Evolutionary conservation across 495 filamentous ascomycete species (phyloP), one percentile per base, ranked within the genome.

Genomic region (Daldinia decipiens): DNA sequence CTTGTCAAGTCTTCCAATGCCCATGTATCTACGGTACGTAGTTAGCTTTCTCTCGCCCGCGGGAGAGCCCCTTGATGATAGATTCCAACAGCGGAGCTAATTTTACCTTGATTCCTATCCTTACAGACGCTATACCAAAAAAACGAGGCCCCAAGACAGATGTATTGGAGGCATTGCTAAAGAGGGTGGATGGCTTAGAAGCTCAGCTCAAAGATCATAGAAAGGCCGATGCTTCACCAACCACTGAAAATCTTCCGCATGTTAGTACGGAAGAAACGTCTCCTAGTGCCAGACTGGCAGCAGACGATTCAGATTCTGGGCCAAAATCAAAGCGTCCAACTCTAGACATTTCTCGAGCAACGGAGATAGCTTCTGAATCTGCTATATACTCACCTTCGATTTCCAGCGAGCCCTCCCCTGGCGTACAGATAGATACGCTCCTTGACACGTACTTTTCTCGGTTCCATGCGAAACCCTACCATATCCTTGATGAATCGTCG

Each of bases 141-240:
- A 96, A 96, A 75, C 82, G 93, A 65, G 93, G 93, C 3, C 93
- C 93, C 1, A 96, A 96, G 77, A 95, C 92, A 19, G 93, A 96
- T 74, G 92, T 95, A 3, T 82, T 96, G 24, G 93, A 96, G 76
- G 92, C 92, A 5, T 80, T 96, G 21, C 72, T 94, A 62, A 96
- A 93, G 76, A 84, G 93, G 27, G 92, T 96, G 9, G 92, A 95
- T 76, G 92, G 92, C 0, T 82, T 96, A 54, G 92, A 96, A 73
- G 92, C 90, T 69, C 87, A 88, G 54, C 81, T 96, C 51, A 92
- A 93, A 74, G 89, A 92, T 66, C 83, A 86, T 66, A 87, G 86
- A 47, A 87, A 86, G 64, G 58, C 76, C 4, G 73, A 77, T 6
- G 82, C 83, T 19, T 84, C 82, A 27, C 78, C 84, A 43, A 62